Conservation (phyloP, 2,329 filamentous ascomycete genomes). For the Epichloe uncinata region DNA sequence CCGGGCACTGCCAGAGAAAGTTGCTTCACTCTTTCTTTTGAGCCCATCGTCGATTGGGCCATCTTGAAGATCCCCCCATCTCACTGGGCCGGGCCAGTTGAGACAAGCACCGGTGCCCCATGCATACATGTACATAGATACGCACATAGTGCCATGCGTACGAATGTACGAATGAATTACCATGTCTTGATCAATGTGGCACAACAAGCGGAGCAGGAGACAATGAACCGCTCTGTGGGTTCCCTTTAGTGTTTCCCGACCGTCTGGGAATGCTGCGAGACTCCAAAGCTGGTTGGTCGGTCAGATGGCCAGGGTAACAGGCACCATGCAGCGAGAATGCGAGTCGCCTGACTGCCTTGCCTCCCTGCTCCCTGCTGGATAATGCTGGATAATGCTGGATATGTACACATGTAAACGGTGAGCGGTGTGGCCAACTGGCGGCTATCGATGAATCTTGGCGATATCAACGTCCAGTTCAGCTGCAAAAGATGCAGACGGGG, state of each 20-base stretch:
- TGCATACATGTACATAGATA: too few relatives aligned
- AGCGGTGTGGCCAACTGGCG: neutral
- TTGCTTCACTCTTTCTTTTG: too few relatives aligned
- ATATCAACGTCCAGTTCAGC: neutral
- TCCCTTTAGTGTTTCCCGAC: conserved; percentile 17
- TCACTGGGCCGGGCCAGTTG: neutral
- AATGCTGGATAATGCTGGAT: neutral
- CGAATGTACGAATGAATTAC: neutral
- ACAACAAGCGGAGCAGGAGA: conserved; percentile 12
- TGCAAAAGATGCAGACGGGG: neutral
- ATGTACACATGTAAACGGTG: neutral
- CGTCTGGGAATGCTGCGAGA: conserved; percentile 19
- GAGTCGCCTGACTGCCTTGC: neutral
- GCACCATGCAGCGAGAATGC: neutral
- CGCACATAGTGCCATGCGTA: too few relatives aligned
- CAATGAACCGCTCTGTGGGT: conserved; percentile 18
- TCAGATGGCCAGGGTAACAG: neutral
- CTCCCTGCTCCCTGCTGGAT: neutral
- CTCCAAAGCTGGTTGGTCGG: conserved; percentile 11
- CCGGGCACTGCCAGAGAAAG: too few relatives aligned
- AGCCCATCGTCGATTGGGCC: too few relatives aligned
- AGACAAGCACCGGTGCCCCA: neutral
- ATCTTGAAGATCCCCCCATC: neutral
- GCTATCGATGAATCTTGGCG: neutral
- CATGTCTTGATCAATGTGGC: conserved; percentile 9